Base-by-base conservation (phyloP, 192 early-diverging fungal species). In the Spizellomyces sp. region DNA sequence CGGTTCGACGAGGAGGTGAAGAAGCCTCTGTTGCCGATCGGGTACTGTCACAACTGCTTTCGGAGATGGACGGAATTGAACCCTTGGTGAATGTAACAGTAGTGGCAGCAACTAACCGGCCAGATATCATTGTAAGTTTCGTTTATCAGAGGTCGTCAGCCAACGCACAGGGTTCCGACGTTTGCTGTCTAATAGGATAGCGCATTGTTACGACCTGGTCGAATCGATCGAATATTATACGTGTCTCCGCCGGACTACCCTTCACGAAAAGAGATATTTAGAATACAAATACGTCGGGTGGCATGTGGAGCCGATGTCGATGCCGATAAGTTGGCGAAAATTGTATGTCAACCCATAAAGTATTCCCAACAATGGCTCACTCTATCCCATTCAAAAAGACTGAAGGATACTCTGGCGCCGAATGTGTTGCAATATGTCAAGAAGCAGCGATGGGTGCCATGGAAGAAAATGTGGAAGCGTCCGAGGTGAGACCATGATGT, bases 31-130 rank as follows among this genome's bases (percentile, higher is more conserved):
- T 98, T 0, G 90, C 90, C 7, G 96, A 98, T 69, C 87, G 98
- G 7, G 98, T 99, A 2, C 79, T 99, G 43, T 95, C 96, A 1
- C 98, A 99, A 71, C 81, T 99, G 54, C 78, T 99, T 22, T 90
- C 84, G 63, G 98, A 99, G 77, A 80, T 99, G 63, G 98, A 99
- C 71, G 98, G 98, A 5, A 93, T 99, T 62, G 95, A 98, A 64
- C 91, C 95, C 6, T 76, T 99, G 43, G 90, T 94, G 6, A 93
- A 97, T 82, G 98, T 99, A 2, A 98, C 93, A 0, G 92, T 99
- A 0, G 94, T 99, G 8, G 97, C 96, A 4, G 97, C 97, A 4
- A 99, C 97, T 0, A 99, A 99, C 77, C 90, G 97, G 15, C 97
- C 97, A 0, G 97, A 99, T 77, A 93, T 97, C 58, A 91, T 99